These are phyloP conservation scores for Ligustrum vulgare DNA, from an alignment of 257 asterid genomes.

Conservation along the genomic window DNA sequence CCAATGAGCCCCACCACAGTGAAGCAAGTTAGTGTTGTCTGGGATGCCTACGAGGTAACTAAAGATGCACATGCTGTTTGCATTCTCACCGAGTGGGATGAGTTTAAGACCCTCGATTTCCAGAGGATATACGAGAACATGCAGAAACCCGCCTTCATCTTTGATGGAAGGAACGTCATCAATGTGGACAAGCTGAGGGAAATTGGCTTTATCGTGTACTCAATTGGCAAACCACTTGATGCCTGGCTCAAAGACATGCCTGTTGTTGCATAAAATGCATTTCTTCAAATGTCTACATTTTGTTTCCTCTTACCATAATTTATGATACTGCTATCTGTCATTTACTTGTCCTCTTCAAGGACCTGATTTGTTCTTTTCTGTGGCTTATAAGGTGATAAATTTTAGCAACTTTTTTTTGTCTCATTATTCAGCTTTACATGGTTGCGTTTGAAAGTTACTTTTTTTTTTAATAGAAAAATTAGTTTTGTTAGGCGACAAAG, in stretches of 20 bases:
- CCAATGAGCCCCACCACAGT: constrained; percentile 81
- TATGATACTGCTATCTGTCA: background rate
- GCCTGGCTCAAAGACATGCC: constrained; percentile 97
- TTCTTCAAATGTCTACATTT: constrained; percentile 4
- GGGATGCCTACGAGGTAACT: constrained; percentile 78
- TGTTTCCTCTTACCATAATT: background rate
- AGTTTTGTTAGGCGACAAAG: background rate
- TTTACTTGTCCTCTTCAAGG: constrained; percentile 17
- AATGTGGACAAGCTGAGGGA: constrained; percentile 66
- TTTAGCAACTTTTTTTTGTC: background rate
- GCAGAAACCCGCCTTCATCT: constrained; percentile 87
- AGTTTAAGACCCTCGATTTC: constrained; percentile 77
- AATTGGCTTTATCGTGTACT: constrained; percentile 80
- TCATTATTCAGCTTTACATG: background rate
- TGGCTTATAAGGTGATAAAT: background rate
- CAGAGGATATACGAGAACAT: constrained; percentile 73
- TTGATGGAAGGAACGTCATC: constrained; percentile 78
- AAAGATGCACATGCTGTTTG: constrained; percentile 79
- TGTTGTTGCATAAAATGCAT: constrained; percentile 55
- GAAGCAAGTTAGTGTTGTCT: constrained; percentile 61
- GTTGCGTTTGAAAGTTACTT: no score
- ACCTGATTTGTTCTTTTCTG: background rate
- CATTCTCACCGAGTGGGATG: constrained; percentile 93
- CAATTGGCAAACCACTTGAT: constrained; percentile 87
- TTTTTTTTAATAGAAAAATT: background rate